A percentile compares a stretch with the other conserved stretches of the same genome.
Evolutionary conservation across 1,284 basidiomycete species (phyloP).

Genomic region (Inonotus obliquus): DNA sequence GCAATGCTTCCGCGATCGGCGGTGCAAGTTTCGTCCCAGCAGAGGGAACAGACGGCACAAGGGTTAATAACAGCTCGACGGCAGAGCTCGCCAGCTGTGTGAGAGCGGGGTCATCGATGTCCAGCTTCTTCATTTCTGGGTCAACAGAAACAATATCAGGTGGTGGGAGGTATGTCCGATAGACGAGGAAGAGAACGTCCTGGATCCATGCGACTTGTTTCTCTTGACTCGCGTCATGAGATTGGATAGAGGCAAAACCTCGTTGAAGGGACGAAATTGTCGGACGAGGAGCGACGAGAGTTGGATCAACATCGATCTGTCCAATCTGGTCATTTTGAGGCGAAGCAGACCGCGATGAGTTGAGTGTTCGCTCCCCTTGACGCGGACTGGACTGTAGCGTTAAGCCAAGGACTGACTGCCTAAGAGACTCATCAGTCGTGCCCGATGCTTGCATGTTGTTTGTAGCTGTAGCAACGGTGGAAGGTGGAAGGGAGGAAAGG

Average conservation of each 20-base stretch:
- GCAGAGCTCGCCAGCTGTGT: conserved; percentile 61
- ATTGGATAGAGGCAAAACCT: conserved; percentile 43
- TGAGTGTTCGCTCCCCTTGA: background rate
- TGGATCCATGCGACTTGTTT: conserved; percentile 71
- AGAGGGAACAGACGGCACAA: conserved; percentile 34
- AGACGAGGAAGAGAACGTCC: conserved; percentile 76
- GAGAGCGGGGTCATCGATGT: conserved; percentile 60
- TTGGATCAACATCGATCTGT: conserved; percentile 31
- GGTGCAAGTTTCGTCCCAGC: conserved; percentile 33
- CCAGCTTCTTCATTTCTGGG: conserved; percentile 39
- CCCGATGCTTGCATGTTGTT: background rate
- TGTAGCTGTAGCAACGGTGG: background rate
- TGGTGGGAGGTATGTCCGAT: conserved; percentile 37
- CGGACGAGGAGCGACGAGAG: conserved; percentile 62
- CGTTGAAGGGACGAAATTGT: conserved; percentile 47
- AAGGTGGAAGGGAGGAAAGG: background rate
- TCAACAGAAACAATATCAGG: conserved; percentile 38
- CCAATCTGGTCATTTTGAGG: background rate
- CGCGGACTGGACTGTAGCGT: background rate
- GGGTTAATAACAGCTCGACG: conserved; percentile 52
- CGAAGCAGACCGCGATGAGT: background rate
- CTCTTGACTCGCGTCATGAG: conserved; percentile 49
- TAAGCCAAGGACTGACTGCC: background rate
- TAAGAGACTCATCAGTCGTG: background rate
- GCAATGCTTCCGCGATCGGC: conserved; percentile 69